Percentiles rank a stretch among this genome's conserved stretches.
Evolutionary conservation across 805 yeast genomes (phyloP).

Genomic region (Nakazawaea ernobii): DNA sequence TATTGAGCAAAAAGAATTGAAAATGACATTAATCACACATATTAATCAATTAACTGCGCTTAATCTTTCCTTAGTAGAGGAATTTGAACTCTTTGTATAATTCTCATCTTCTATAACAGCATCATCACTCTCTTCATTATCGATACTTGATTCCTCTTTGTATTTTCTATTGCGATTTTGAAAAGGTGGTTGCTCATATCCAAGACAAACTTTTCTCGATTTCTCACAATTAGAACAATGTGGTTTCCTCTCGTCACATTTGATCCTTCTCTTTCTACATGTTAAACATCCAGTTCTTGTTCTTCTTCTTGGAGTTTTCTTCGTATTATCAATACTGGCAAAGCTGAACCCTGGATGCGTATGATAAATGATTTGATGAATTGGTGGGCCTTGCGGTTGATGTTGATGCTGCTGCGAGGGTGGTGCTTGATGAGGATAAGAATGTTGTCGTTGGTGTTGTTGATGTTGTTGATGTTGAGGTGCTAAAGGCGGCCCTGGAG

Average conservation of each 20-base stretch:
- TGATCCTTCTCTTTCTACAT: conserved; percentile 64
- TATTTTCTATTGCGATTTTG: conserved; percentile 6
- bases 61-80: neutral
- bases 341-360: conserved; percentile 5
- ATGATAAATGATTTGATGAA: neutral
- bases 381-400: neutral
- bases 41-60: neutral
- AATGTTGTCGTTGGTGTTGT: conserved; percentile 35
- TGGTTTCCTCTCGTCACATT: conserved; percentile 73
- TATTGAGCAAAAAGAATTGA: neutral
- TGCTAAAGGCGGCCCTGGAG: conserved; percentile 53
- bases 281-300: conserved; percentile 75
- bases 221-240: conserved; percentile 64
- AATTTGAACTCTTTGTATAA: neutral
- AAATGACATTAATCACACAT: neutral
- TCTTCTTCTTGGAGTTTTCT: conserved; percentile 48
- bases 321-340: conserved; percentile 19
- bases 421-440: neutral
- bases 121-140: neutral
- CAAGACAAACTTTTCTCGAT: conserved; percentile 59
- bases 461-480: conserved; percentile 76
- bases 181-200: conserved; percentile 41
- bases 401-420: neutral
- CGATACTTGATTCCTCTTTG: neutral
- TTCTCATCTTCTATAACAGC: neutral